These are phyloP conservation scores for Cladorrhinum sp. DNA, from an alignment of 2,329 filamentous ascomycete species.

Conservation along the genomic window DNA sequence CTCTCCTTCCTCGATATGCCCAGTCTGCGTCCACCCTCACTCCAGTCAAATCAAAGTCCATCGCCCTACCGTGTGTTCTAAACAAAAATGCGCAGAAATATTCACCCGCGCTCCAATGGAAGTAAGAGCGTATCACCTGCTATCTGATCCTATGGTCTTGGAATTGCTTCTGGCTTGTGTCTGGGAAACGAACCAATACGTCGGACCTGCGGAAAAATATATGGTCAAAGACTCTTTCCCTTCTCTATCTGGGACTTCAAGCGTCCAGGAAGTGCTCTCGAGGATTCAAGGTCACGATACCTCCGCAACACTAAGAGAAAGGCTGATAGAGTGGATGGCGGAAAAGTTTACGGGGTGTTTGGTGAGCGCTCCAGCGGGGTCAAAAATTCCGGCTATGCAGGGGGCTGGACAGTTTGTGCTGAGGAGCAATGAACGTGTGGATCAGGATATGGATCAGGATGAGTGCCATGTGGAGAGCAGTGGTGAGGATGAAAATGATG, in stretches of 20 bases:
- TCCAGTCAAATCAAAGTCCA: not conserved
- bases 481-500: not conserved
- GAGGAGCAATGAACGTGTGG: constrained; percentile 5
- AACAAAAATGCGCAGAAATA: constrained; percentile 10
- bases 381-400: constrained; percentile 23
- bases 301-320: constrained; percentile 12
- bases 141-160: constrained; percentile 24
- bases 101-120: constrained; percentile 19
- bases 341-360: constrained; percentile 25
- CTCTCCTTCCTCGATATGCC: constrained; percentile 21
- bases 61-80: constrained; percentile 23
- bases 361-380: constrained; percentile 22
- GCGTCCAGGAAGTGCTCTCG: constrained; percentile 17
- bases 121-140: constrained; percentile 18
- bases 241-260: constrained; percentile 10
- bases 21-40: constrained; percentile 15
- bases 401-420: constrained; percentile 26
- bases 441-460: not conserved
- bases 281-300: constrained; percentile 12
- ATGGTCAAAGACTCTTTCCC: constrained; percentile 26
- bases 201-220: not conserved
- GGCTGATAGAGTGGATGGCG: constrained; percentile 26
- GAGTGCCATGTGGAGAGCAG: not conserved
- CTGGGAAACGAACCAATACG: constrained; percentile 1
- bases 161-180: constrained; percentile 27